Percentiles rank a stretch among this genome's conserved stretches.
Evolutionary conservation across 148 eudicot genomes (phyloP).

Genomic region (Spergularia bocconei): DNA sequence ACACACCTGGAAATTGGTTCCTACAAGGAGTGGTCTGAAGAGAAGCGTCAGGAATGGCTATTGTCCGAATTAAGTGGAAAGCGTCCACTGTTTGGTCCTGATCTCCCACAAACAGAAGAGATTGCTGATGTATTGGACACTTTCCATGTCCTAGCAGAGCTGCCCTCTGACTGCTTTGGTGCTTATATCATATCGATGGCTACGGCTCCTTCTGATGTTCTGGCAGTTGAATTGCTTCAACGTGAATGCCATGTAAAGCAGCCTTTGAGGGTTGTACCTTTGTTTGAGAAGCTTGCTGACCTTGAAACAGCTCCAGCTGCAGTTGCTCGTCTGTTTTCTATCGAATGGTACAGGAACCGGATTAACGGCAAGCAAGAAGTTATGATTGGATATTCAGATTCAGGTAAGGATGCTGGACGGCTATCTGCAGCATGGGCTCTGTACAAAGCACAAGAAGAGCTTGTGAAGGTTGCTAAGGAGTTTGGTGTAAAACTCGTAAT

Average conservation of each 20-base stretch:
- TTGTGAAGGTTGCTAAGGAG: conserved; percentile 78
- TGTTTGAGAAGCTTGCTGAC: conserved; percentile 91
- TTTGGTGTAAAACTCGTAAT: conserved; percentile 83
- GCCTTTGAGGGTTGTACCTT: conserved; percentile 88
- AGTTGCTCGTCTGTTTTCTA: conserved; percentile 80
- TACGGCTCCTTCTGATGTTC: conserved; percentile 90
- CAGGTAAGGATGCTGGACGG: conserved; percentile 96
- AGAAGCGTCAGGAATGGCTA: conserved; percentile 93
- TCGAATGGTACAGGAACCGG: conserved; percentile 78
- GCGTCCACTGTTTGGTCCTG: conserved; percentile 89
- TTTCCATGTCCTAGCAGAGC: conserved; percentile 77
- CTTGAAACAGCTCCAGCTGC: conserved; percentile 95
- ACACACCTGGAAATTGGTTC: conserved; percentile 87
- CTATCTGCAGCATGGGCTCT: conserved; percentile 96
- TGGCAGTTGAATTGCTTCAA: conserved; percentile 93
- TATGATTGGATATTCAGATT: conserved; percentile 97
- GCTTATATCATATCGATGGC: conserved; percentile 99
- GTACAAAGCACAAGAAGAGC: conserved; percentile 98
- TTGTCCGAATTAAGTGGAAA: conserved; percentile 85
- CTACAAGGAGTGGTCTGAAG: conserved; percentile 93
- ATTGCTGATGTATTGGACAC: conserved; percentile 91
- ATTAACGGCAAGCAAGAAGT: conserved; percentile 96
- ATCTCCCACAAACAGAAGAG: conserved; percentile 92
- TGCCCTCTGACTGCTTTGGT: conserved; percentile 91
- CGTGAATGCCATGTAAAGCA: conserved; percentile 86